A percentile compares a stretch with the other conserved stretches of the same genome.
phyloP scores from a whole-genome alignment of 2,329 filamentous ascomycete species.

The Aspergillus sp. region DNA sequence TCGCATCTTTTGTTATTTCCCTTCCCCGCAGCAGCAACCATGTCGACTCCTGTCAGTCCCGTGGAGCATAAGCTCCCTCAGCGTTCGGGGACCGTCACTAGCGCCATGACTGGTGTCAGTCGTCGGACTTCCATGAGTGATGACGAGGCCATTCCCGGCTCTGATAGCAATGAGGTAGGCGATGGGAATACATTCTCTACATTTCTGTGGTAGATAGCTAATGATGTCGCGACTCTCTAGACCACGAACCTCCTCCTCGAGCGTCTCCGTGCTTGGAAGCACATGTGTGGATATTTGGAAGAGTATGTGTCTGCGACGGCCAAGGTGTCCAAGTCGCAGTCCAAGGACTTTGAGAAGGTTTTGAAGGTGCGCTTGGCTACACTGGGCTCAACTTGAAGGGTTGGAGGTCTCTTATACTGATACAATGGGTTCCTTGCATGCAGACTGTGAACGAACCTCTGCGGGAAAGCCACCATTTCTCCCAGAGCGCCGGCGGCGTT shows the following conservation, averaged over 20 bases:
- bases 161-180: constrained; percentile 46
- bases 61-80: constrained; percentile 34
- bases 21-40: constrained; percentile 9
- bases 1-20: background rate
- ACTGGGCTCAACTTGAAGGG: background rate
- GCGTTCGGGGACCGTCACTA: constrained; percentile 37
- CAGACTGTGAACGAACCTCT: constrained; percentile 83
- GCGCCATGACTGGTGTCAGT: constrained; percentile 29
- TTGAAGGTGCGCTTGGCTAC: constrained; percentile 65
- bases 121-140: constrained; percentile 41
- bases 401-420: constrained; percentile 10
- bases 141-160: constrained; percentile 44
- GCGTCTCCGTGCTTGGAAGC: constrained; percentile 92
- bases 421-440: background rate
- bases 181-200: background rate
- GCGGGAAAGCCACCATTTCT: constrained; percentile 89
- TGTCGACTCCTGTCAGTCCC: constrained; percentile 33
- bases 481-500: constrained; percentile 82
- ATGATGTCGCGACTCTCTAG: constrained; percentile 42
- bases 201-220: background rate
- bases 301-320: constrained; percentile 84
- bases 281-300: constrained; percentile 86
- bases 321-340: constrained; percentile 79
- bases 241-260: constrained; percentile 80
- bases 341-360: constrained; percentile 94